Base-by-base conservation (phyloP, 306 rosid genomes). In the Prunus fruticosa region DNA sequence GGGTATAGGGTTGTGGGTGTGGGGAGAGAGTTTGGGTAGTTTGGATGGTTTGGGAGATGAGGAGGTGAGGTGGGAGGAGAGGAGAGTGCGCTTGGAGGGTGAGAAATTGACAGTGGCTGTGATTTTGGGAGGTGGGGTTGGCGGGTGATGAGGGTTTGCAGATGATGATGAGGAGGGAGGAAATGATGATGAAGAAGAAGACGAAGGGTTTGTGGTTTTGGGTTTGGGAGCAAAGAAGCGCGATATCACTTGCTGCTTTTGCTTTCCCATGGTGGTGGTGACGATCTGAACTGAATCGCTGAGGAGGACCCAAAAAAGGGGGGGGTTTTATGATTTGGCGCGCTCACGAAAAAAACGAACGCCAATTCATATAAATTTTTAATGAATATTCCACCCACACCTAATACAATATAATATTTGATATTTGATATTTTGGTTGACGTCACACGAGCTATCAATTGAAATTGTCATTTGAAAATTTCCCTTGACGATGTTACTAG, bases 141-240 rank as follows among this genome's bases (percentile, higher is more conserved):
- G 81, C 67, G 80, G 87, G 78, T 68, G 15, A 10, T 61, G 13
- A 53, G 75, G 73, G 73, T 61, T 61, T 14, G 76, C 38, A 32
- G 38, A 32, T n/a, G 80, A 53, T 43, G 84, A 57, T 0, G 68
- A 65, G 14, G 79, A 63, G 3, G 84, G 87, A 43, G 3, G 87
- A 67, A 23, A 74, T 13, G 80, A 6, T 22, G 87, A n/a, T 16
- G 85, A 56, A 1, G 86, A 54, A 12, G 89, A 64, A 20, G 75
- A 18, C 2, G 87, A 22, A 0, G 83, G 74, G 62, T 51, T 30
- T 69, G 20, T 72, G 54, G 81, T 27, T 73, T 86, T 76, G 79
- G 93, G 41, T 86, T 92, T 92, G 64, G 93, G 91, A 1, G 97
- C 93, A 72, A 95, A 92, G 93, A 89, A 95, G 72, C 96, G 97